Conservation (phyloP, 2,329 filamentous ascomycete species). For the Neodidymelliopsis sp. region DNA sequence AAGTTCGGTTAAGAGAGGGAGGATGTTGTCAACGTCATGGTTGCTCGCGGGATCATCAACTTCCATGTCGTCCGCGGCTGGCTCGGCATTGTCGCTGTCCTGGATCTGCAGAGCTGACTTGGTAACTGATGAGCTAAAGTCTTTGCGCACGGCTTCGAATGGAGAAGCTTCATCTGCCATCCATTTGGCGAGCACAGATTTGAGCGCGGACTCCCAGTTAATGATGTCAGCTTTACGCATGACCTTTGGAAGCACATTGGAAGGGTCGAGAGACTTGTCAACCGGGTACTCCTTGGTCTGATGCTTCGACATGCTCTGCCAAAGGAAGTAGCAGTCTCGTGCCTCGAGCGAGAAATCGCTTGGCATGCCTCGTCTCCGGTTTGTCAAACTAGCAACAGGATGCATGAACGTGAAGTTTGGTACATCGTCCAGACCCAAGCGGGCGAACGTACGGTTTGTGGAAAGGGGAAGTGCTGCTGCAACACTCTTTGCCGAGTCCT, state of each 20-base stretch:
- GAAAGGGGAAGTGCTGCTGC: conserved; percentile 61
- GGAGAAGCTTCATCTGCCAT: conserved; percentile 64
- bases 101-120: conserved; percentile 14
- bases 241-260: conserved; percentile 58
- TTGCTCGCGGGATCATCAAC: conserved; percentile 33
- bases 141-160: conserved; percentile 59
- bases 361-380: conserved; percentile 68
- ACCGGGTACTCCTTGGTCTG: conserved; percentile 62
- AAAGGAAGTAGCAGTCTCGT: conserved; percentile 72
- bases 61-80: conserved; percentile 23
- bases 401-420: conserved; percentile 68
- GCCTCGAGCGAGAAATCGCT: conserved; percentile 74
- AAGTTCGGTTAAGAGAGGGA: conserved; percentile 67
- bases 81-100: conserved; percentile 12
- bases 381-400: conserved; percentile 69
- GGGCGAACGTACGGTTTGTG: conserved; percentile 41
- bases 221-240: conserved; percentile 72
- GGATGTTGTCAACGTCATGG: conserved; percentile 53
- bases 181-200: conserved; percentile 65
- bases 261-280: conserved; percentile 59
- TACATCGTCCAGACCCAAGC: conserved; percentile 58
- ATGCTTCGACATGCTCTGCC: conserved; percentile 67
- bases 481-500: conserved; percentile 47
- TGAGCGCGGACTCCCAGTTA: conserved; percentile 69
- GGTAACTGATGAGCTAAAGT: conserved; percentile 43